These are phyloP conservation scores for Xylaria sp. DNA, from an alignment of 2,329 filamentous ascomycete species.

Conservation along the genomic window DNA sequence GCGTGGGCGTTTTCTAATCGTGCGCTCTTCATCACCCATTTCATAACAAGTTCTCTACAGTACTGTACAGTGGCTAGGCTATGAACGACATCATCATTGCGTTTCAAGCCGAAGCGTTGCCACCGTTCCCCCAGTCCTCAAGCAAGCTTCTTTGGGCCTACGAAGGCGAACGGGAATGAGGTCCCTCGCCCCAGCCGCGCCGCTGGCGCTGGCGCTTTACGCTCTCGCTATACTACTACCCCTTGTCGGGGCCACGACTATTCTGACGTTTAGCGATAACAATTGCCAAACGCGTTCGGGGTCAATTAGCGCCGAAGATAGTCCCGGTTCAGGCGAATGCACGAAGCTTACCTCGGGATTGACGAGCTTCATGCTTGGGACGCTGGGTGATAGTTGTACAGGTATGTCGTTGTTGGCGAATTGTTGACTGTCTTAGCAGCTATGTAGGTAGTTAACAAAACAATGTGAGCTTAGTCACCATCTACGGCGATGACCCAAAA, in stretches of 20 bases:
- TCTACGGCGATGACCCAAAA: slow-evolving; percentile 26
- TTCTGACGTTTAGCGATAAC: slow-evolving; percentile 23
- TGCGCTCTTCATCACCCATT: not conserved
- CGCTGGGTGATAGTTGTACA: slow-evolving; percentile 21
- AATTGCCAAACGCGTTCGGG: slow-evolving; percentile 6
- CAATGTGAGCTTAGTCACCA: slow-evolving; percentile 28
- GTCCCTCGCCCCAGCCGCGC: slow-evolving; percentile 7
- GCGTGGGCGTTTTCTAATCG: not conserved
- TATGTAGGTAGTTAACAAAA: slow-evolving; percentile 15
- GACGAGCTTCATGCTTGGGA: slow-evolving; percentile 28
- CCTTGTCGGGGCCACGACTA: slow-evolving; percentile 5
- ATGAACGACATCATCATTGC: slow-evolving; percentile 1
- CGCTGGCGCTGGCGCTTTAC: not conserved
- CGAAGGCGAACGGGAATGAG: slow-evolving; percentile 15
- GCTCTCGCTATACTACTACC: slow-evolving; percentile 16
- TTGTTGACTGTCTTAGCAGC: not conserved
- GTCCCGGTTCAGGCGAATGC: slow-evolving; percentile 28
- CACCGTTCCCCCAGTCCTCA: not conserved
- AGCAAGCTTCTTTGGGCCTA: not conserved
- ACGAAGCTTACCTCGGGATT: slow-evolving; percentile 15
- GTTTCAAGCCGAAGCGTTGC: slow-evolving; percentile 1
- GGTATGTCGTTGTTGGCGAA: slow-evolving; percentile 21
- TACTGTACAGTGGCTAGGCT: not conserved
- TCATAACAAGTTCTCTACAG: not conserved
- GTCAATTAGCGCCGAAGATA: slow-evolving; percentile 12